Evolutionary conservation across 768 basidiomycete genomes (phyloP).

Genomic region (Suillus spraguei): DNA sequence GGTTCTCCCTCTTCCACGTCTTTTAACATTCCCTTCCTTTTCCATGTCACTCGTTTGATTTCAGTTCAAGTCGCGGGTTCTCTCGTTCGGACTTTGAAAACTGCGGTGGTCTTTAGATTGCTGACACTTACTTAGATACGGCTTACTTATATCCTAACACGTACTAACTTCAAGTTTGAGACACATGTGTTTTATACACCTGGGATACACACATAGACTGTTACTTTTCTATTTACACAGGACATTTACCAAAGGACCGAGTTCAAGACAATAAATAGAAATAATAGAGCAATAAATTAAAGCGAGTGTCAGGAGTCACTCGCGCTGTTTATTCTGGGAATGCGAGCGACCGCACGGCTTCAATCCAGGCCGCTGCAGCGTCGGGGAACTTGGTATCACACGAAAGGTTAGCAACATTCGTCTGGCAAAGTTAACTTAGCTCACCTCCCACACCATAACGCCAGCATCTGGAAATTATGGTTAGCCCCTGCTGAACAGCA

Average conservation of each 20-base stretch:
- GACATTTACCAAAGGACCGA: not conserved
- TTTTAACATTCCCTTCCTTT: constrained; percentile 8
- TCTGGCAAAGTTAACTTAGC: constrained; percentile 2
- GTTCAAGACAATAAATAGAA: not conserved
- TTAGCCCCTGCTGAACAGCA: not conserved
- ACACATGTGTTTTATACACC: not conserved
- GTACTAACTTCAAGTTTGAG: not conserved
- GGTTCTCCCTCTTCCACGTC: not conserved
- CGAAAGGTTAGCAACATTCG: not conserved
- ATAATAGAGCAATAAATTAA: not conserved
- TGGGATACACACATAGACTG: not conserved
- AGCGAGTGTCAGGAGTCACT: not conserved
- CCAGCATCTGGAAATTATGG: constrained; percentile 12
- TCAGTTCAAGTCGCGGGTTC: not conserved
- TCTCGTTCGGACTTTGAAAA: not conserved
- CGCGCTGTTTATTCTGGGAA: constrained; percentile 34
- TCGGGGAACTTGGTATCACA: constrained; percentile 38
- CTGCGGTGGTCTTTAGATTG: not conserved
- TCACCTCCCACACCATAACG: constrained; percentile 28
- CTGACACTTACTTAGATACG: not conserved
- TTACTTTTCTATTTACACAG: not conserved
- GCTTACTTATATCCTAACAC: not conserved
- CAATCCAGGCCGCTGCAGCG: constrained; percentile 43
- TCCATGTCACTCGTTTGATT: not conserved
- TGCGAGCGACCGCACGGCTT: constrained; percentile 36